Evolutionary conservation across 345 rosid genomes (phyloP), one percentile per base, ranked within the genome.

Genomic region (Citrus maxima): DNA sequence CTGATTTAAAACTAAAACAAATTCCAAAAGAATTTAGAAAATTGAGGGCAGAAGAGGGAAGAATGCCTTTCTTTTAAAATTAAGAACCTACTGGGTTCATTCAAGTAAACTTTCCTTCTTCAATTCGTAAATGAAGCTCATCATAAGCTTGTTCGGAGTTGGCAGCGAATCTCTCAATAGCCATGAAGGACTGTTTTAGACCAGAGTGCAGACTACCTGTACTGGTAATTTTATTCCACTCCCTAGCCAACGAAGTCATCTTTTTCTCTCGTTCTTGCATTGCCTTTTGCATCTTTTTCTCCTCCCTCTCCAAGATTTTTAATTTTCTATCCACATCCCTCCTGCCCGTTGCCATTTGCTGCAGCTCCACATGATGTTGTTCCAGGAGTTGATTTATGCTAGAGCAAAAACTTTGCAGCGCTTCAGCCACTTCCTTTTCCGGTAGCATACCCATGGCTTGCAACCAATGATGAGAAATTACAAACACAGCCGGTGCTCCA

Each of bases 401-500:
- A 63, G 34, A 54, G 73, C 80, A 60, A 19, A 90, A 55, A n/a
- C 66, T 46, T 38, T 82, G 63, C 61, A 87, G 79, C 10, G 88
- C 82, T 7, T 85, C 81, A 7, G 73, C 77, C 70, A 86, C 92
- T 73, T 84, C 89, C 67, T 73, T 73, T 54, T 87, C 90, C 2
- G 85, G 72, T 27, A 85, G 30, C 70, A 77, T 79, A 24, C 79
- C 90, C 60, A 89, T 69, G 60, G 83, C 83, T 70, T 74, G 83
- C 10, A 90, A 86, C 97, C 95, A 93, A 38, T 74, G 82, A 77
- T 82, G 82, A 4, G 85, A 73, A 37, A 85, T 79, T 46, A 82
- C 82, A 64, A 91, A 90, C 38, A 89, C 46, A 0, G 84, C 88
- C 2, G 97, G 93, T 16, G 82, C 89, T 73, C 83, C 90, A 24